phyloP scores from a whole-genome alignment of 83 land plant genomes.

The Picea abies region DNA sequence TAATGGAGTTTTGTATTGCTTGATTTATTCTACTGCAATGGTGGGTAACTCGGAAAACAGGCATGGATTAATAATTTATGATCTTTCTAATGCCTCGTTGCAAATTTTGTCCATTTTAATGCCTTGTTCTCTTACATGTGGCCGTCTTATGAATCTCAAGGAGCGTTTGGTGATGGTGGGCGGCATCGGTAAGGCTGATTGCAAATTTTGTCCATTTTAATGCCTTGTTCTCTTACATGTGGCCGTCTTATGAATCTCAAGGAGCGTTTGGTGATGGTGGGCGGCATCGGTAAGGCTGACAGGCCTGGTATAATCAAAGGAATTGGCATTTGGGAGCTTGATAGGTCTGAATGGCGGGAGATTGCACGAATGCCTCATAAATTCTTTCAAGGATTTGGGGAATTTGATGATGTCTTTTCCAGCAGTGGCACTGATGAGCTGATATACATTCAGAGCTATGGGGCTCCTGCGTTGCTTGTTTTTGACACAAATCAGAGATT shows the following conservation, averaged over 20 bases:
- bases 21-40: slow-evolving; percentile 68
- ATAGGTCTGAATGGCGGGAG: slow-evolving; percentile 69
- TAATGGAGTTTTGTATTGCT: slow-evolving; percentile 68
- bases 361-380: slow-evolving; percentile 78
- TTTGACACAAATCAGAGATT: slow-evolving; percentile 57
- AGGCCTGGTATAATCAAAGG: slow-evolving; percentile 79
- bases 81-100: slow-evolving; percentile 38
- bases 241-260: slow-evolving; percentile 79
- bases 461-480: slow-evolving; percentile 70
- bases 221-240: slow-evolving; percentile 81
- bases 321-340: slow-evolving; percentile 76
- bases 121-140: slow-evolving; percentile 84
- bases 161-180: slow-evolving; percentile 85
- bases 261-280: slow-evolving; percentile 79
- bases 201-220: slow-evolving; percentile 43
- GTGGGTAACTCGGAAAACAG: slow-evolving; percentile 49
- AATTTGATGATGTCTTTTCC: slow-evolving; percentile 85
- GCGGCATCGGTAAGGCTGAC: slow-evolving; percentile 83
- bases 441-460: slow-evolving; percentile 84
- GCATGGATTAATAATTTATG: slow-evolving; percentile 63
- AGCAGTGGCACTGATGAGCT: slow-evolving; percentile 75
- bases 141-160: slow-evolving; percentile 73
- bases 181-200: slow-evolving; percentile 81
- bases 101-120: slow-evolving; percentile 47
- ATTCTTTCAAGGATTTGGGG: slow-evolving; percentile 86